Conservation (phyloP, 129 eudicot genomes). For the Artemisia tridentata region DNA sequence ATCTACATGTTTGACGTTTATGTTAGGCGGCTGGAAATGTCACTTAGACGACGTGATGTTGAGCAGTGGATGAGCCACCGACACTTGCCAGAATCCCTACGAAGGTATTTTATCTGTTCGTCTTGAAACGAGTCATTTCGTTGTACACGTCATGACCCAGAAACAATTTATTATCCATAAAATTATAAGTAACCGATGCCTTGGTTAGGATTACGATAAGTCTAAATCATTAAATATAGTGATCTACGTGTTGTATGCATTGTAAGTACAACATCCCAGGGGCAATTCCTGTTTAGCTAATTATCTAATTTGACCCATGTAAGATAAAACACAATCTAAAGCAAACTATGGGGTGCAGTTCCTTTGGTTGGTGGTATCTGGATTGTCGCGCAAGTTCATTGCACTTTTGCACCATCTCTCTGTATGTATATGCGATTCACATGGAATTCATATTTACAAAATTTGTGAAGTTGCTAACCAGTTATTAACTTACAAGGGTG, state of each 20-base stretch:
- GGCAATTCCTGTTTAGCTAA: no score
- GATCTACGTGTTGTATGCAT: not conserved
- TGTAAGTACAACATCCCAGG: no score
- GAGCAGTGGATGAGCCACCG: slow-evolving; percentile 96
- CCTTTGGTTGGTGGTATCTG: no score
- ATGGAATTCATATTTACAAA: no score
- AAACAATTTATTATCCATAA: not conserved
- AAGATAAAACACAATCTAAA: no score
- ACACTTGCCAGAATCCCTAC: slow-evolving; percentile 61
- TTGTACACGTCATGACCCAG: not conserved
- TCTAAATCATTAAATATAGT: not conserved
- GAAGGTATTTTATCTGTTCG: slow-evolving; percentile 53
- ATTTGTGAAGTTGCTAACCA: no score
- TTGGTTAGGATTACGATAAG: not conserved
- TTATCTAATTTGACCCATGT: no score
- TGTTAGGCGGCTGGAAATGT: slow-evolving; percentile 70
- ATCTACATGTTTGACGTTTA: slow-evolving; percentile 3
- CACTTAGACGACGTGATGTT: slow-evolving; percentile 87
- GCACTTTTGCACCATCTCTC: no score
- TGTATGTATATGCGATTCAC: no score
- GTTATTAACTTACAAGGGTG: no score
- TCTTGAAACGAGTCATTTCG: not conserved
- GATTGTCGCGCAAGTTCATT: no score
- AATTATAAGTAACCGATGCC: not conserved
- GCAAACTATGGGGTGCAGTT: no score